Base-by-base conservation (phyloP, 805 yeast species). In the Barnettozyma vustinii region DNA sequence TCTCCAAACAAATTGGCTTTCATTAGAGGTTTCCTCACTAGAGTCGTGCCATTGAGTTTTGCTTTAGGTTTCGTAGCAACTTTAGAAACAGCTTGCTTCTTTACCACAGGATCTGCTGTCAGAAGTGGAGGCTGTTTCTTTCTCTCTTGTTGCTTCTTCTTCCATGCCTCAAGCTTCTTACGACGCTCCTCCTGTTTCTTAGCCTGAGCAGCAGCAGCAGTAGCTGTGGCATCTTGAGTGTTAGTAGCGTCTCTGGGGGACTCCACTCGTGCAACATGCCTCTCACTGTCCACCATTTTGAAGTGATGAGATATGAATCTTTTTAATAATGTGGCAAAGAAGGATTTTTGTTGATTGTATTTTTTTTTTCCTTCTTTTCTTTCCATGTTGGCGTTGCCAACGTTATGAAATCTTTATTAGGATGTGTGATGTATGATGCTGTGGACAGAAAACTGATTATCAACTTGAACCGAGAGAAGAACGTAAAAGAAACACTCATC, bases 101-200 rank as follows among this genome's bases (percentile, higher is more conserved):
- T 23, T 20, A 26, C 35, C 5, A 16, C 33, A 16, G 44, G 10
- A 10, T 26, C n/a, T n/a, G 20, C 36, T 8, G 9, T 4, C 50
- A 54, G 53, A 52, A 43, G 41, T 56, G 45, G 44, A 35, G 51
- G 53, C 19, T 49, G 59, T 45, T 37, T 59, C 60, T 56, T 64
- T 45, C 53, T 40, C 47, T 54, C 61, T 21, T 54, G 57, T 49
- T 66, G 70, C 54, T 69, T 72, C 64, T 62, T 67, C 60, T 76
- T 78, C 83, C 84, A 80, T 23, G 76, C 79, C 48, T 74, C 77
- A 0, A 78, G 58, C 49, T 74, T 69, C 52, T 64, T 61, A 40
- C 67, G 69, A 40, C 75, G 65, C 37, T 64, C 67, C 21, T 48
- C 53, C 46, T 55, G 57, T 53, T 56, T 58, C 13, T 35, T 42